Base-by-base conservation (phyloP, 768 basidiomycete species). In the Mycena galericulata region DNA sequence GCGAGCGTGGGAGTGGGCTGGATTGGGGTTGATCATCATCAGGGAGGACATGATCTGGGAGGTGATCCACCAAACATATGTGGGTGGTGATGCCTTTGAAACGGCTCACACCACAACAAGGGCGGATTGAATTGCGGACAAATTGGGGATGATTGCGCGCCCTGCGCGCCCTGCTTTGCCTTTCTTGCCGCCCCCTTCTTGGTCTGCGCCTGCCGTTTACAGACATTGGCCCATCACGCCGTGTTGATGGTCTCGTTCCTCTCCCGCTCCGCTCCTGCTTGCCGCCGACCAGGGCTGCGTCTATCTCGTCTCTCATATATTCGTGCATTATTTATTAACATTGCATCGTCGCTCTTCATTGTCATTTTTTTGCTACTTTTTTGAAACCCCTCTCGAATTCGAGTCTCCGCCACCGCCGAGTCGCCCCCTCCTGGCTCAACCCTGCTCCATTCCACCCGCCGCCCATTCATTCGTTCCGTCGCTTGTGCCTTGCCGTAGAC, bases 311-410 rank as follows among this genome's bases (percentile, higher is more conserved):
- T 14, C 6, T 32, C 62, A 46, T 64, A 41, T 60, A 60, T 50
- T 14, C 30, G 45, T 18, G 65, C 67, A 68, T 68, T 56, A 67
- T 67, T 67, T 67, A 67, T 67, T 67, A 30, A 7, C 58, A 61
- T 45, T 32, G 54, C 59, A 67, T 62, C 59, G 66, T 67, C 56
- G 65, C 57, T 67, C 51, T 20, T 59, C 57, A 53, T 66, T 62
- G 60, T 61, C 67, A 57, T 62, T 67, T 68, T 67, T 68, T 68
- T 68, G 67, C 60, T 68, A 46, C 62, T 68, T 36, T 58, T 54
- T 67, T 54, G 54, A 51, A 55, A 62, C 62, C 22, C 38, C 34
- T 7, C 38, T 36, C 47, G 47, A 46, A 15, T 32, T 59, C 22
- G 29, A 30, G 29, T n/a, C 14, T 14, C 8, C 34, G 34, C 6